Evolutionary conservation across 306 rosid genomes (phyloP).

Genomic region (Gastrolobium bilobum): DNA sequence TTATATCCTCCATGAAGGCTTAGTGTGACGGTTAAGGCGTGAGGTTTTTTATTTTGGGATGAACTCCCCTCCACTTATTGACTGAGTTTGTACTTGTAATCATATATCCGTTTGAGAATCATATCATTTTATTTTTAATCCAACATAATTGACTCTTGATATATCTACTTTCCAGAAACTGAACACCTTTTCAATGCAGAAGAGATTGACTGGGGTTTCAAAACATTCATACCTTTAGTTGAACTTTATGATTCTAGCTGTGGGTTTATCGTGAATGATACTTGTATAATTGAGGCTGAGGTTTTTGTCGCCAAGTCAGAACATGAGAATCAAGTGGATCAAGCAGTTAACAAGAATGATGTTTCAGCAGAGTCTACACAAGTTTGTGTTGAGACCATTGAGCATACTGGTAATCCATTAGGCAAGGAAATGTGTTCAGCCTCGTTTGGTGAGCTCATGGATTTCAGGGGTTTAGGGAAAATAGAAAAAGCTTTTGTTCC

Average conservation of each 20-base stretch:
- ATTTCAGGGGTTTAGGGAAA: background rate
- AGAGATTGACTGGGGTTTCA: conserved; percentile 62
- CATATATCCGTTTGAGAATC: too few species aligned
- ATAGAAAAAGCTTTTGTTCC: background rate
- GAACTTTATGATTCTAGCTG: conserved; percentile 53
- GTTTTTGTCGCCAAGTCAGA: conserved; percentile 48
- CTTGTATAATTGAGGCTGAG: conserved; percentile 66
- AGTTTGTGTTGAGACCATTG: too few species aligned
- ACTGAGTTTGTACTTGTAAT: too few species aligned
- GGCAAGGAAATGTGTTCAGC: too few species aligned
- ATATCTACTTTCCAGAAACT: conserved; percentile 56
- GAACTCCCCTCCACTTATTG: too few species aligned
- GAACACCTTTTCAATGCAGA: conserved; percentile 57
- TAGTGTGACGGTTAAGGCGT: background rate
- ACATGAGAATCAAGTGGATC: conserved; percentile 5
- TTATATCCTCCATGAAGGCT: too few species aligned
- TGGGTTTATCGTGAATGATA: conserved; percentile 66
- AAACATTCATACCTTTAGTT: conserved; percentile 60
- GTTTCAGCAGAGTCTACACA: too few species aligned
- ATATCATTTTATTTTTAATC: background rate
- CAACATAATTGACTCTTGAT: background rate
- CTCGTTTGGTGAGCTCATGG: background rate
- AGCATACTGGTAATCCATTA: too few species aligned
- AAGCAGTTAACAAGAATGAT: background rate
- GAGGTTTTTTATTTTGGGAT: too few species aligned